Conservation (phyloP, 2,329 filamentous ascomycete genomes). For the Sphaerulina vaccinii region DNA sequence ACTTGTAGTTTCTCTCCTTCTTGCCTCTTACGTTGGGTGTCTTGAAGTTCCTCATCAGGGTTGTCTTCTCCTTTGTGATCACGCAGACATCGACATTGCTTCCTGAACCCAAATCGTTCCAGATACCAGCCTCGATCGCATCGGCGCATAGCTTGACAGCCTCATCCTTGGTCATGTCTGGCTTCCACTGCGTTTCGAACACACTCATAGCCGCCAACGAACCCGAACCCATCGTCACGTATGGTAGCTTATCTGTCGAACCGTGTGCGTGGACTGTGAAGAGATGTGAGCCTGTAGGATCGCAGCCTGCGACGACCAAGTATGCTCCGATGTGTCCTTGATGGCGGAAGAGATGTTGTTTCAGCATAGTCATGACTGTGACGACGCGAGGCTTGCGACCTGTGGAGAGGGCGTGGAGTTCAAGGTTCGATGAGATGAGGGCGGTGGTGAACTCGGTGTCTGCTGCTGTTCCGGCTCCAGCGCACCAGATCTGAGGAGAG, state of each 20-base stretch:
- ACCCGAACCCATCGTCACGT: constrained; percentile 98
- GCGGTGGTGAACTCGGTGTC: constrained; percentile 99
- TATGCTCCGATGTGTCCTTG: constrained; percentile 98
- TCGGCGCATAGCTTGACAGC: constrained; percentile 81
- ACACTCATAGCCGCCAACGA: constrained; percentile 96
- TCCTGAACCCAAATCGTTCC: constrained; percentile 95
- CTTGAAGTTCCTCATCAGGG: constrained; percentile 86
- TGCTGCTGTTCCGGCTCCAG: constrained; percentile 93
- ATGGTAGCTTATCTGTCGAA: constrained; percentile 96
- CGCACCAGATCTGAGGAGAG: constrained; percentile 97
- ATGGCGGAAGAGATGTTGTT: constrained; percentile 98
- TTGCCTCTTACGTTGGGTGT: constrained; percentile 86
- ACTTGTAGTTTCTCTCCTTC: constrained; percentile 93
- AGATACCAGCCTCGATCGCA: constrained; percentile 94
- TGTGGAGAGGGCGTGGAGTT: constrained; percentile 93
- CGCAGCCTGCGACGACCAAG: constrained; percentile 92
- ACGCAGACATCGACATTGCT: constrained; percentile 97
- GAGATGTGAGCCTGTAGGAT: constrained; percentile 90
- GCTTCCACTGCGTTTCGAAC: constrained; percentile 95
- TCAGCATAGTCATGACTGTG: constrained; percentile 98
- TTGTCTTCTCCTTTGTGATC: constrained; percentile 94
- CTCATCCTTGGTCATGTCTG: constrained; percentile 70
- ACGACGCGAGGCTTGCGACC: constrained; percentile 96
- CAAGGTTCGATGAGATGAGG: constrained; percentile 96
- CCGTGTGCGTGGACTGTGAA: constrained; percentile 99